phyloP scores from a whole-genome alignment of 2,329 filamentous ascomycete genomes.

The Ceratocystis cubensis region DNA sequence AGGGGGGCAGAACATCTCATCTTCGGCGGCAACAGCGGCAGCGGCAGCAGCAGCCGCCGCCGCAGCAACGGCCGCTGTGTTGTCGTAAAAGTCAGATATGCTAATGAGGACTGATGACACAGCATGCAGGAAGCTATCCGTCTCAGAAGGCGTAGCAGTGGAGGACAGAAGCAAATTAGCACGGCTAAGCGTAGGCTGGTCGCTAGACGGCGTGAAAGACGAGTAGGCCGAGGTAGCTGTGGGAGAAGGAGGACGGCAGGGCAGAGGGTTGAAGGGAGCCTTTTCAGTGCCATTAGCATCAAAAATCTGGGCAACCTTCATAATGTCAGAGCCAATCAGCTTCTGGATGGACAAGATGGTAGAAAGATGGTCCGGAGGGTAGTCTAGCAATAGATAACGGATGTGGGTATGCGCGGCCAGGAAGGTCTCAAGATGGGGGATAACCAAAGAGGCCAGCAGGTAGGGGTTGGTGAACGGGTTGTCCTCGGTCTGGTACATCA shows the following conservation, averaged over 20 bases:
- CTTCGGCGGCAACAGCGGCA: neutral
- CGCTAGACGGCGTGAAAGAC: constrained; percentile 17
- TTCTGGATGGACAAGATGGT: constrained; percentile 46
- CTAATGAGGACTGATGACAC: constrained; percentile 39
- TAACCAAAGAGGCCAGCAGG: constrained; percentile 44
- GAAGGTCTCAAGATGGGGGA: constrained; percentile 50
- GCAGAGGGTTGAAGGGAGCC: constrained; percentile 17
- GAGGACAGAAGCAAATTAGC: constrained; percentile 47
- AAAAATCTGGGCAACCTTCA: constrained; percentile 48
- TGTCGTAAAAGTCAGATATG: constrained; percentile 27
- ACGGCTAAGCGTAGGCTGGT: constrained; percentile 33
- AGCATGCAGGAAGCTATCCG: constrained; percentile 40
- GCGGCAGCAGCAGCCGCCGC: neutral
- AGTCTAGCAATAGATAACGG: constrained; percentile 47
- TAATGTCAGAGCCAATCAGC: constrained; percentile 42
- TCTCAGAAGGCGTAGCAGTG: constrained; percentile 41
- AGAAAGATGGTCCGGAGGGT: constrained; percentile 42
- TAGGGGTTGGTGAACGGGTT: constrained; percentile 44
- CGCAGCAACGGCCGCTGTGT: neutral
- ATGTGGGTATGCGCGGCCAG: constrained; percentile 40
- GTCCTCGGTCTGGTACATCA: constrained; percentile 38
- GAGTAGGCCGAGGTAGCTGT: constrained; percentile 26
- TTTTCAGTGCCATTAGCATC: constrained; percentile 30
- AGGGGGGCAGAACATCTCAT: constrained; percentile 13
- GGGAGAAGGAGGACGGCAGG: constrained; percentile 24